Evolutionary conservation across 768 basidiomycete genomes (phyloP).

Genomic region (Imleria badia): DNA sequence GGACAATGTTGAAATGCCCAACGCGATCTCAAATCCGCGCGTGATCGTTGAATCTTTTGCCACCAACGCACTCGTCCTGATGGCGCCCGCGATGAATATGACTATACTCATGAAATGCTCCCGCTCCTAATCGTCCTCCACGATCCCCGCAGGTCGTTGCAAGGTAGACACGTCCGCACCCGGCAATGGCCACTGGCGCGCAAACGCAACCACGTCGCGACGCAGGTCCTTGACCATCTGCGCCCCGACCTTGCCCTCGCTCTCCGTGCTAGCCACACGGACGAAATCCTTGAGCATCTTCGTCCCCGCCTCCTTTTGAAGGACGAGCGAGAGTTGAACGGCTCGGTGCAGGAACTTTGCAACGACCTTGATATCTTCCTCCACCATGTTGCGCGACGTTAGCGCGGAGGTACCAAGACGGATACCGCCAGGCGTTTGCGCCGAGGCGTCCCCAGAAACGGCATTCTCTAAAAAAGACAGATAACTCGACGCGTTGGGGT

Average conservation of each 20-base stretch:
- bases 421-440: slow-evolving; percentile 95
- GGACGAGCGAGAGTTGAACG: slow-evolving; percentile 82
- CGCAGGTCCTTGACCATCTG: slow-evolving; percentile 71
- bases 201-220: slow-evolving; percentile 80
- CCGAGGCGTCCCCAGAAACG: slow-evolving; percentile 94
- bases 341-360: slow-evolving; percentile 92
- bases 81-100: not conserved
- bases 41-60: slow-evolving; percentile 59
- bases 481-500: not conserved
- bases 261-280: slow-evolving; percentile 65
- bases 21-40: slow-evolving; percentile 18
- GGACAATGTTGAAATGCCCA: slow-evolving; percentile 37
- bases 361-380: slow-evolving; percentile 83
- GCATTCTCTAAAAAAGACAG: slow-evolving; percentile 77
- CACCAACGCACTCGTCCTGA: not conserved
- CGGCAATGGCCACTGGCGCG: slow-evolving; percentile 88
- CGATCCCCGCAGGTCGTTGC: slow-evolving; percentile 60
- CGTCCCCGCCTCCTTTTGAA: slow-evolving; percentile 93
- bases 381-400: slow-evolving; percentile 91
- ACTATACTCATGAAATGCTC: no score
- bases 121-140: slow-evolving; percentile 48
- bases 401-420: slow-evolving; percentile 93
- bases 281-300: slow-evolving; percentile 98
- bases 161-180: slow-evolving; percentile 62
- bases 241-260: slow-evolving; percentile 70